A percentile compares a stretch with the other conserved stretches of the same genome.
Conservation (phyloP, 805 yeast species). For the Candida insectalens region DNA sequence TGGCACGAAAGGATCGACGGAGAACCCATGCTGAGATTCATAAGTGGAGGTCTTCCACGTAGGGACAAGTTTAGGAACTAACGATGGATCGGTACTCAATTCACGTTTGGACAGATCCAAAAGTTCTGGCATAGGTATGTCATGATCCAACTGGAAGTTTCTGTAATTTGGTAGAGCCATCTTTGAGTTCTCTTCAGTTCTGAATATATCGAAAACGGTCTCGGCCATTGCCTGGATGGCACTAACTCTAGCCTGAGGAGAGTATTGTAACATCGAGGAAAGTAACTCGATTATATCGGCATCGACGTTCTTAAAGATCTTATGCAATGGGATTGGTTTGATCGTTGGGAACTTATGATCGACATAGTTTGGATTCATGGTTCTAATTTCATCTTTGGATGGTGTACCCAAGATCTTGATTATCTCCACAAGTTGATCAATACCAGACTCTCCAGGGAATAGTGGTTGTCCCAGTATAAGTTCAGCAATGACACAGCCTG, state of each 20-base stretch:
- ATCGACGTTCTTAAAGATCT: slow-evolving; percentile 52
- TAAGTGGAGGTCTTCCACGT: slow-evolving; percentile 20
- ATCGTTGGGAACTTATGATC: slow-evolving; percentile 91
- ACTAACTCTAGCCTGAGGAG: slow-evolving; percentile 54
- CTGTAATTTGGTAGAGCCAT: slow-evolving; percentile 24
- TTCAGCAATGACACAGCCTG: slow-evolving; percentile 98
- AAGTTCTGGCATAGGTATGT: slow-evolving; percentile 32
- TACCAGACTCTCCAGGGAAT: slow-evolving; percentile 97
- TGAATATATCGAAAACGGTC: slow-evolving; percentile 47
- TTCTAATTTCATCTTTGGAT: slow-evolving; percentile 76
- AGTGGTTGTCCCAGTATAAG: slow-evolving; percentile 89
- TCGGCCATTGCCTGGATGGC: slow-evolving; percentile 45
- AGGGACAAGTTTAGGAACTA: slow-evolving; percentile 34
- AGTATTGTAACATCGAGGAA: slow-evolving; percentile 50
- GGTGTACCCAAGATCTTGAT: slow-evolving; percentile 96
- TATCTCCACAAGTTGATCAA: slow-evolving; percentile 94
- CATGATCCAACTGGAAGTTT: slow-evolving; percentile 31
- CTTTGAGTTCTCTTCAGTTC: slow-evolving; percentile 17
- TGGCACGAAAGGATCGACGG: slow-evolving; percentile 31
- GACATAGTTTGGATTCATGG: slow-evolving; percentile 96
- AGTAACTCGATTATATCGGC: slow-evolving; percentile 47
- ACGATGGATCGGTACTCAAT: slow-evolving; percentile 33
- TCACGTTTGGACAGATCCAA: slow-evolving; percentile 45
- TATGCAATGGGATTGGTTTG: slow-evolving; percentile 64
- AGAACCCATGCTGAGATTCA: slow-evolving; percentile 10